Evolutionary conservation across 2,329 filamentous ascomycete species (phyloP).

Genomic region (Penicillium sp.): DNA sequence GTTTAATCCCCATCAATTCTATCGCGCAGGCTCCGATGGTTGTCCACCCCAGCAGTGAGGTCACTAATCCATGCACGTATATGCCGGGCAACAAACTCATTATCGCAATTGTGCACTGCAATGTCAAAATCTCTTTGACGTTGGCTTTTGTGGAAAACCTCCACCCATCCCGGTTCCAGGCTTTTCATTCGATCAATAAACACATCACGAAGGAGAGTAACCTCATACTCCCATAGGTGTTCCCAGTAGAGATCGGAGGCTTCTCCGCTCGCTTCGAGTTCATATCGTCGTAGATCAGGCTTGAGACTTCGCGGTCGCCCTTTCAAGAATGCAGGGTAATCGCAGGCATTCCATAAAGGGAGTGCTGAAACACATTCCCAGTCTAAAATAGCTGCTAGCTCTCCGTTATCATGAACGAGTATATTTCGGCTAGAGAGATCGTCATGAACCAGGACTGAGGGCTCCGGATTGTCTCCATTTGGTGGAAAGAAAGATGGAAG

Average conservation of each 20-base stretch:
- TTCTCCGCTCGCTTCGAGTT: neutral
- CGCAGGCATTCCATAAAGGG: slow-evolving; percentile 18
- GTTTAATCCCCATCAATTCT: no score
- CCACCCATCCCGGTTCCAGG: slow-evolving; percentile 4
- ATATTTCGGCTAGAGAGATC: slow-evolving; percentile 17
- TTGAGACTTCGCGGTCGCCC: neutral
- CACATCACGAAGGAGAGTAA: slow-evolving; percentile 15
- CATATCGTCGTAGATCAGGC: slow-evolving; percentile 9
- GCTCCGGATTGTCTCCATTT: slow-evolving; percentile 4
- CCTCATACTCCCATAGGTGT: slow-evolving; percentile 16
- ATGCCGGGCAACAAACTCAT: no score
- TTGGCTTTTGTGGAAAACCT: no score
- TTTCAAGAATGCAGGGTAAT: slow-evolving; percentile 12
- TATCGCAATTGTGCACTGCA: neutral
- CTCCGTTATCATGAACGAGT: slow-evolving; percentile 15
- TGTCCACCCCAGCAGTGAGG: no score
- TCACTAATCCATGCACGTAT: no score
- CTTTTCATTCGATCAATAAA: slow-evolving; percentile 17
- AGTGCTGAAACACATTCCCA: slow-evolving; percentile 23
- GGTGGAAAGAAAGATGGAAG: slow-evolving; percentile 9
- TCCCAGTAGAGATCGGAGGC: slow-evolving; percentile 14
- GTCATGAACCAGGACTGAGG: slow-evolving; percentile 14
- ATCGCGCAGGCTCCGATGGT: no score
- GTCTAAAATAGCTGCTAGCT: slow-evolving; percentile 14
- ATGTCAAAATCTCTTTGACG: slow-evolving; percentile 16